Evolutionary conservation across 768 basidiomycete genomes (phyloP).

Genomic region (Tricholoma hemisulphureum): DNA sequence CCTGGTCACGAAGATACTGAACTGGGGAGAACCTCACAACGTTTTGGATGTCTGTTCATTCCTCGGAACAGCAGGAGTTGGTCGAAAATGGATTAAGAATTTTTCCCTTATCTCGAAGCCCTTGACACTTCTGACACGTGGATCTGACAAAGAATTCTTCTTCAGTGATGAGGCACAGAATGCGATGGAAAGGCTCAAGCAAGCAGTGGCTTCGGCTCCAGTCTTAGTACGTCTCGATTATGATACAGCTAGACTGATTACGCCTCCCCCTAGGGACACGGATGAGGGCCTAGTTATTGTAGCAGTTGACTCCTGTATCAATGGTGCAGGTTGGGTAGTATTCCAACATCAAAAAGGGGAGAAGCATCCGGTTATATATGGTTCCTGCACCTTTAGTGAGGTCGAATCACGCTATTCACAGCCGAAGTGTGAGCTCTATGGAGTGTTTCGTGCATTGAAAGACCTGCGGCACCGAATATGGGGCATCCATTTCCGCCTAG

Average conservation of each 20-base stretch:
- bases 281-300: conserved; percentile 29
- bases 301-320: conserved; percentile 31
- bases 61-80: conserved; percentile 22
- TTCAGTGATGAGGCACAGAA: conserved; percentile 21
- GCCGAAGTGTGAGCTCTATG: conserved; percentile 38
- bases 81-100: conserved; percentile 21
- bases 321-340: conserved; percentile 35
- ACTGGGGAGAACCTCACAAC: conserved; percentile 20
- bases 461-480: conserved; percentile 27
- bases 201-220: conserved; percentile 17
- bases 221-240: conserved; percentile 35
- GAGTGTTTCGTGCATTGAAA: conserved; percentile 32
- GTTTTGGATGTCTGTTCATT: conserved; percentile 22
- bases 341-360: conserved; percentile 26
- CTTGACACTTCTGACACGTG: conserved; percentile 18
- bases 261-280: conserved; percentile 2
- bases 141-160: conserved; percentile 19
- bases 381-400: conserved; percentile 34
- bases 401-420: conserved; percentile 33
- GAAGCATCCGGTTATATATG: conserved; percentile 26
- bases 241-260: neutral
- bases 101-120: conserved; percentile 26
- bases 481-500: conserved; percentile 31
- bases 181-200: conserved; percentile 29
- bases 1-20: conserved; percentile 23